Evolutionary conservation across 805 yeast genomes (phyloP).

Genomic region (Monosporozyma siamensis): DNA sequence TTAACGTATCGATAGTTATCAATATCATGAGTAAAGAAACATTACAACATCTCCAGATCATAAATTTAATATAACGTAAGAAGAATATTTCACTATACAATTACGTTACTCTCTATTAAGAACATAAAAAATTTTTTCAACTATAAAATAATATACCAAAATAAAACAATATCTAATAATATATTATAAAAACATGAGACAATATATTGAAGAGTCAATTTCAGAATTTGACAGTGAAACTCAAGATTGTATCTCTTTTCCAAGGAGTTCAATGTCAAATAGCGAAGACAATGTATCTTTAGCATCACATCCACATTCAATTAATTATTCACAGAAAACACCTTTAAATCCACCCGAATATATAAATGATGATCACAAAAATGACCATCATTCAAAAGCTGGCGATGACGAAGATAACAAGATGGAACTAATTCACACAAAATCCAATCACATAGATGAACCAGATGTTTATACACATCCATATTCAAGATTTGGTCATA

Average conservation of each 20-base stretch:
- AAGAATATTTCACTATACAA: no score
- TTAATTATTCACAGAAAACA: not conserved
- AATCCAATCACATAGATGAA: slow-evolving; percentile 8
- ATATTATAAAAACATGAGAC: not conserved
- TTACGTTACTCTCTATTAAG: no score
- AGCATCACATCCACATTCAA: not conserved
- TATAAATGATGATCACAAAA: not conserved
- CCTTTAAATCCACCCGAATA: not conserved
- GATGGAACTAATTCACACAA: slow-evolving; percentile 1
- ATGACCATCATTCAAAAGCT: not conserved
- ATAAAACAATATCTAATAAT: not conserved
- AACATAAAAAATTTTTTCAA: not conserved
- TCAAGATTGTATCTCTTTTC: not conserved
- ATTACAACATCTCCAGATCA: no score
- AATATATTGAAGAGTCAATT: not conserved
- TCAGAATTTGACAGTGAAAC: not conserved
- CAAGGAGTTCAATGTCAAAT: not conserved
- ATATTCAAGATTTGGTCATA: slow-evolving; percentile 36
- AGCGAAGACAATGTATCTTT: not conserved
- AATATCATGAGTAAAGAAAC: no score
- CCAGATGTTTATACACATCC: slow-evolving; percentile 19
- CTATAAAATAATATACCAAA: not conserved
- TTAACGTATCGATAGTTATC: no score
- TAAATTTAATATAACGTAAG: no score
- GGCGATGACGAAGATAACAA: not conserved